These are phyloP conservation scores for Echinosophora koreensis DNA, from an alignment of 306 rosid species.

Conservation along the genomic window DNA sequence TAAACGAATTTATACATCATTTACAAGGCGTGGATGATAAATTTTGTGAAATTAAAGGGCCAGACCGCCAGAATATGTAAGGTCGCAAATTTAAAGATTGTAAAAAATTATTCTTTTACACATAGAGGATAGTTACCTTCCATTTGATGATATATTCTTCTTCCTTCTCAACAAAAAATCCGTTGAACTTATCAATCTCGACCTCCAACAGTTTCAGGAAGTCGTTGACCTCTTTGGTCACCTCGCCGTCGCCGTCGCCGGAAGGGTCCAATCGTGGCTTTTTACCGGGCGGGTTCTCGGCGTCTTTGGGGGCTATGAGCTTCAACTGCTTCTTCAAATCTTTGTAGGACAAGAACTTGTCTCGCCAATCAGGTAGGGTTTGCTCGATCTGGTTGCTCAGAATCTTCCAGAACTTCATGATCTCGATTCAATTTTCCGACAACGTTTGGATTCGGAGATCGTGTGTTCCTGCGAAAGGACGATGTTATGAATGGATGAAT, in stretches of 20 bases:
- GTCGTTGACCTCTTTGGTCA: conserved; percentile 59
- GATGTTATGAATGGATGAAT: background rate
- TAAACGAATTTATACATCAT: too few species aligned
- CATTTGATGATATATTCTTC: conserved; percentile 73
- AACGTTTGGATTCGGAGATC: background rate
- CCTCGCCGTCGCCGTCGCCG: conserved; percentile 22
- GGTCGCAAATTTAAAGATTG: too few species aligned
- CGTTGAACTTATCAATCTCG: conserved; percentile 80
- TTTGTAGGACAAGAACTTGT: conserved; percentile 81
- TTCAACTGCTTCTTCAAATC: conserved; percentile 81
- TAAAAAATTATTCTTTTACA: too few species aligned
- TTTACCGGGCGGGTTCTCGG: conserved; percentile 46
- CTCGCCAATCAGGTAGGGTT: conserved; percentile 88
- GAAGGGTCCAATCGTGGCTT: conserved; percentile 50
- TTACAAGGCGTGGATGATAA: too few species aligned
- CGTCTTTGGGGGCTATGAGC: conserved; percentile 62
- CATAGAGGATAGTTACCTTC: conserved; percentile 55
- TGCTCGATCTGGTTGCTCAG: conserved; percentile 74
- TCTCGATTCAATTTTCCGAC: background rate
- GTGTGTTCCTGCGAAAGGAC: background rate
- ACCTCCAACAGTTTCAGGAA: conserved; percentile 68
- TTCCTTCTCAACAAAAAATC: conserved; percentile 72
- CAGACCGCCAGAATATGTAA: too few species aligned
- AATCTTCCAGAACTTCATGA: conserved; percentile 88
- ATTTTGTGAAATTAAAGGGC: too few species aligned